Conservation (phyloP, 2,329 filamentous ascomycete species). For the Curvularia lunata region DNA sequence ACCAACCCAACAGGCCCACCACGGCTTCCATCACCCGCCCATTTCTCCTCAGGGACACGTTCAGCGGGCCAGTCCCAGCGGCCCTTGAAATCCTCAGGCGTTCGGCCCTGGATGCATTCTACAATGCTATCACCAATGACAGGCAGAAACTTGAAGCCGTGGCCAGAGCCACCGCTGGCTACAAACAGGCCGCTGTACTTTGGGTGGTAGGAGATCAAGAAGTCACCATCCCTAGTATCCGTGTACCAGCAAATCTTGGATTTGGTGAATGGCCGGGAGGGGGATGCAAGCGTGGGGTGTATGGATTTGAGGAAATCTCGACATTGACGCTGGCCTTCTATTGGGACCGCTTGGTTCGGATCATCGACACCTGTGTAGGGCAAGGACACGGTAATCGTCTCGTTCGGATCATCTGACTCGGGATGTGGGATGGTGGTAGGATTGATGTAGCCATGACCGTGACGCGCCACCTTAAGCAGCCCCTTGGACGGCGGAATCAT, state of each 20-base stretch:
- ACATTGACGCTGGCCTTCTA: slow-evolving; percentile 41
- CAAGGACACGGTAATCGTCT: slow-evolving; percentile 55
- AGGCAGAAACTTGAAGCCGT: slow-evolving; percentile 68
- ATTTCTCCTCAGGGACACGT: slow-evolving; percentile 47
- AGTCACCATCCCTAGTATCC: slow-evolving; percentile 63
- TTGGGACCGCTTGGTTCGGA: slow-evolving; percentile 39
- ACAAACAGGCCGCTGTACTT: slow-evolving; percentile 61
- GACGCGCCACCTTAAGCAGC: slow-evolving; percentile 58
- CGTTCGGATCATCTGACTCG: slow-evolving; percentile 44
- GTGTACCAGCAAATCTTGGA: slow-evolving; percentile 64
- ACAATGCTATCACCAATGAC: slow-evolving; percentile 63
- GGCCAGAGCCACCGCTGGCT: slow-evolving; percentile 66
- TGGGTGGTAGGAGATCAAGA: slow-evolving; percentile 61
- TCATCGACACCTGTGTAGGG: slow-evolving; percentile 62
- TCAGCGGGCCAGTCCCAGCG: slow-evolving; percentile 65
- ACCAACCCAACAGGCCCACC: slow-evolving; percentile 49
- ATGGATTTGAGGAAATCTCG: slow-evolving; percentile 41
- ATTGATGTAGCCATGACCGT: slow-evolving; percentile 59
- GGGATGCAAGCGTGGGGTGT: slow-evolving; percentile 39
- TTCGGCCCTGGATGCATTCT: slow-evolving; percentile 55
- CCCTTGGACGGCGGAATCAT: slow-evolving; percentile 68
- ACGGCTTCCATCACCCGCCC: slow-evolving; percentile 49
- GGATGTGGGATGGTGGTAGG: slow-evolving; percentile 56
- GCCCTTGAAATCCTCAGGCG: slow-evolving; percentile 58
- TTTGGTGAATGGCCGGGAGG: slow-evolving; percentile 53